Evolutionary conservation across 768 basidiomycete genomes (phyloP).

Genomic region (Tulasnella sp.): DNA sequence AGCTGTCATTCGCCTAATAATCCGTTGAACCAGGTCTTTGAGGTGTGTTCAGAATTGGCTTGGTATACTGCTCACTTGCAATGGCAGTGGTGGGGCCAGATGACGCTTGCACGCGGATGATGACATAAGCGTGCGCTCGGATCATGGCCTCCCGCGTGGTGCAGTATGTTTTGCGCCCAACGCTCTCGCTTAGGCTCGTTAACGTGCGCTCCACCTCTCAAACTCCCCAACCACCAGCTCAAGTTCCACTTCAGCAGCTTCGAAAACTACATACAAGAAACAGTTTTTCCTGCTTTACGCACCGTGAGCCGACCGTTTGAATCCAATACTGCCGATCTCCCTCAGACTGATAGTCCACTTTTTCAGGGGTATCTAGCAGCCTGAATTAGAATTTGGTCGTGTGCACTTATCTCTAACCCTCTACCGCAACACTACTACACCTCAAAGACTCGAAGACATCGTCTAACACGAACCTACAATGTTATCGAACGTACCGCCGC

Average conservation of each 20-base stretch:
- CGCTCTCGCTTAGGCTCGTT: not conserved
- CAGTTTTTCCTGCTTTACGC: not conserved
- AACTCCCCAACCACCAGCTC: not conserved
- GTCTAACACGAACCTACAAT: not conserved
- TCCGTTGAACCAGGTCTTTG: not conserved
- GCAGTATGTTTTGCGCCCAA: not conserved
- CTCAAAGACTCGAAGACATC: not conserved
- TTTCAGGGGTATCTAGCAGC: not conserved
- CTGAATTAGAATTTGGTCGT: conserved; percentile 7
- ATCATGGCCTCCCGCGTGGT: not conserved
- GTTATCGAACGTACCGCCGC: not conserved
- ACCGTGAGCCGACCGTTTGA: not conserved
- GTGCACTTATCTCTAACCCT: conserved; percentile 1
- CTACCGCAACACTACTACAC: not conserved
- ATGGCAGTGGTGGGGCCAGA: not conserved
- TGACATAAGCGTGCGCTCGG: not conserved
- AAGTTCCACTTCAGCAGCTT: not conserved
- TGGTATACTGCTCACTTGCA: not conserved
- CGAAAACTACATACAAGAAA: not conserved
- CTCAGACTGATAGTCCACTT: not conserved
- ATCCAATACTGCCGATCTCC: not conserved
- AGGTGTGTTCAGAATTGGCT: not conserved
- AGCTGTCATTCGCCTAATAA: too few species aligned
- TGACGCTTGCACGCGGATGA: not conserved
- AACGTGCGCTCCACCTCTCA: not conserved